Percentiles rank a stretch among this genome's conserved stretches.
Conservation (phyloP, 1,284 basidiomycete species). For the Flammula alnicola region DNA sequence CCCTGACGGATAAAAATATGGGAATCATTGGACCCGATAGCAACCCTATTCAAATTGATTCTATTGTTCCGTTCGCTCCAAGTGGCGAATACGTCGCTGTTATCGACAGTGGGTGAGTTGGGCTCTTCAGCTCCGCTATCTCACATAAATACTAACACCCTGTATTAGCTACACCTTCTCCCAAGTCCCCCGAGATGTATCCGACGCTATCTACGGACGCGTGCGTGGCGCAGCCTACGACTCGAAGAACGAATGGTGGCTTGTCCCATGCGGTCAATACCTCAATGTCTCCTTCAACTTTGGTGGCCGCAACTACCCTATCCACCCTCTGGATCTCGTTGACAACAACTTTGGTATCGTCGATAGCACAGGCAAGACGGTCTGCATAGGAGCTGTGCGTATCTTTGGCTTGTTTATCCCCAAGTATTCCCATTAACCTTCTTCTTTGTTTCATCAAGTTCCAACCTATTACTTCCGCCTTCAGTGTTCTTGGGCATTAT, state of each 20-base stretch:
- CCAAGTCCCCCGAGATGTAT: constrained; percentile 74
- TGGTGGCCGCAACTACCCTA: constrained; percentile 66
- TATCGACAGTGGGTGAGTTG: constrained; percentile 67
- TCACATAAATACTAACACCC: constrained; percentile 12
- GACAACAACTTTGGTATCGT: constrained; percentile 65
- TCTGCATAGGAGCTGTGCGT: constrained; percentile 73
- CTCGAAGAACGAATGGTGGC: constrained; percentile 61
- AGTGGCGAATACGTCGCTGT: constrained; percentile 70
- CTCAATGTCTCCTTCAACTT: constrained; percentile 74
- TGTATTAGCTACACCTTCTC: constrained; percentile 34
- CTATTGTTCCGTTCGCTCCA: constrained; percentile 70
- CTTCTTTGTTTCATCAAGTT: constrained; percentile 50
- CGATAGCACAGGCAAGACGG: constrained; percentile 58
- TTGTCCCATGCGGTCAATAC: constrained; percentile 72
- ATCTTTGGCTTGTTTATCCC: not conserved
- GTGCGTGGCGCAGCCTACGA: constrained; percentile 77
- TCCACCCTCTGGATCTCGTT: constrained; percentile 75
- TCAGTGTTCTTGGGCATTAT: constrained; percentile 75
- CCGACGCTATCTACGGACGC: constrained; percentile 81
- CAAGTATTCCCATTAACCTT: not conserved
- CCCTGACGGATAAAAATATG: constrained; percentile 61
- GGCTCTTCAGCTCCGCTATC: constrained; percentile 32
- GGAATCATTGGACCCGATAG: constrained; percentile 77
- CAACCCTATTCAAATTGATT: constrained; percentile 57
- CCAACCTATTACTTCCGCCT: constrained; percentile 81